Percentiles rank a stretch among this genome's conserved stretches.
Conservation (phyloP, 2,329 filamentous ascomycete genomes). For the Stachybotrys chartarum region DNA sequence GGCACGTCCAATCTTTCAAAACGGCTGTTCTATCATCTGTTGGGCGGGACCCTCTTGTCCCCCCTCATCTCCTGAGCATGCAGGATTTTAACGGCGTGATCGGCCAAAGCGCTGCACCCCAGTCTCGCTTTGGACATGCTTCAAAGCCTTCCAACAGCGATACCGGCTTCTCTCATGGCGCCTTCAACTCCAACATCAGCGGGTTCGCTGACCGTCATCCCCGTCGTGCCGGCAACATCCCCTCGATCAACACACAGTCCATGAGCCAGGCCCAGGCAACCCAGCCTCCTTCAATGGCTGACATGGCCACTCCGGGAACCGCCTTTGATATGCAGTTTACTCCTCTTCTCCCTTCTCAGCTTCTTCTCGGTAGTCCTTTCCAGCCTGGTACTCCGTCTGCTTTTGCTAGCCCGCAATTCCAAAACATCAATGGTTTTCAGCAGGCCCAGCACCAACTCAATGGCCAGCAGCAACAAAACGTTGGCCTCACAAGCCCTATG, state of each 20-base stretch:
- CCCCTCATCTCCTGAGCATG: conserved; percentile 84
- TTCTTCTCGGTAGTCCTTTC: conserved; percentile 92
- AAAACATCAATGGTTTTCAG: conserved; percentile 73
- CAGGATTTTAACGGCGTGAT: conserved; percentile 70
- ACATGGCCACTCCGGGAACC: conserved; percentile 80
- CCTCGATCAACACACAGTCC: conserved; percentile 82
- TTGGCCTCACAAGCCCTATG: conserved; percentile 65
- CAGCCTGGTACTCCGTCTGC: conserved; percentile 88
- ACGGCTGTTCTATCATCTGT: conserved; percentile 75
- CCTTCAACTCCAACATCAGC: conserved; percentile 79
- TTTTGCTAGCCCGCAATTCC: conserved; percentile 88
- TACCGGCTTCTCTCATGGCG: conserved; percentile 87
- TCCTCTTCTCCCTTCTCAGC: conserved; percentile 85
- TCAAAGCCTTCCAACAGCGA: conserved; percentile 79
- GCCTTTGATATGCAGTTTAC: conserved; percentile 98
- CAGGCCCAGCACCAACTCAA: conserved; percentile 45
- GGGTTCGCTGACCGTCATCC: conserved; percentile 84
- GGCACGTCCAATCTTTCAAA: conserved; percentile 60
- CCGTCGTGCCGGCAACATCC: conserved; percentile 70
- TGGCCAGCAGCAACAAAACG: conserved; percentile 50
- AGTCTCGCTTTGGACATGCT: conserved; percentile 62
- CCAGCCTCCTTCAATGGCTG: conserved; percentile 44
- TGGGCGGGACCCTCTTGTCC: conserved; percentile 78
- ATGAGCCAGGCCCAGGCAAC: conserved; percentile 35
- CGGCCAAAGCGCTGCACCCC: conserved; percentile 37